These are phyloP conservation scores for Hypomyces rosellus DNA, from an alignment of 2,329 filamentous ascomycete species.

Conservation along the genomic window DNA sequence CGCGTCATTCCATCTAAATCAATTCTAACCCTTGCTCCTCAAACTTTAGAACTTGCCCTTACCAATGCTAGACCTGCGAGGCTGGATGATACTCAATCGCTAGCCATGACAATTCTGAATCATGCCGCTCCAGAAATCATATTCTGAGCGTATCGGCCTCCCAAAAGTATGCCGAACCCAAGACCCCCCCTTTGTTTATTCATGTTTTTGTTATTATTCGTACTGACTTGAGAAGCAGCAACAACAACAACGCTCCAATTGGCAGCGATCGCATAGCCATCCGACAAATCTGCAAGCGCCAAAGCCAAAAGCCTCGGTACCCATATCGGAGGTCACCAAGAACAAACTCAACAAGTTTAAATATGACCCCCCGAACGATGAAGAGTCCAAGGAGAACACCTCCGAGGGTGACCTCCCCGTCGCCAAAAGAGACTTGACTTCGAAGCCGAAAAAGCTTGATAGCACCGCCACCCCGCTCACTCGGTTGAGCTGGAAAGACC, in stretches of 20 bases:
- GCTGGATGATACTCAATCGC: conserved; percentile 14
- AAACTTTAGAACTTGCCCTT: background rate
- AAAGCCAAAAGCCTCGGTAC: conserved; percentile 34
- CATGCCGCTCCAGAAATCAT: conserved; percentile 38
- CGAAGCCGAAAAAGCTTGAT: conserved; percentile 18
- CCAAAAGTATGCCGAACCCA: conserved; percentile 25
- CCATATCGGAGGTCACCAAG: conserved; percentile 53
- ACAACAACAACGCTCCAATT: conserved; percentile 31
- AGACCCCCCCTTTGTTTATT: background rate
- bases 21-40: conserved; percentile 6
- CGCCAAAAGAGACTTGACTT: conserved; percentile 4
- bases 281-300: conserved; percentile 32
- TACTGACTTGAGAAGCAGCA: conserved; percentile 21
- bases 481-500: conserved; percentile 51
- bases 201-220: conserved; percentile 4
- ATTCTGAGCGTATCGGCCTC: conserved; percentile 29
- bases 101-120: conserved; percentile 13
- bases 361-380: conserved; percentile 24
- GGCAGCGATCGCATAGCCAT: conserved; percentile 50
- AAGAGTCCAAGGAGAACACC: conserved; percentile 13
- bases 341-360: conserved; percentile 55
- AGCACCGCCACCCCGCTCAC: conserved; percentile 40
- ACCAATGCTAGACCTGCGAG: background rate
- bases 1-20: background rate
- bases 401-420: conserved; percentile 10